phyloP scores from a whole-genome alignment of 306 rosid genomes.

The Trifolium dubium region DNA sequence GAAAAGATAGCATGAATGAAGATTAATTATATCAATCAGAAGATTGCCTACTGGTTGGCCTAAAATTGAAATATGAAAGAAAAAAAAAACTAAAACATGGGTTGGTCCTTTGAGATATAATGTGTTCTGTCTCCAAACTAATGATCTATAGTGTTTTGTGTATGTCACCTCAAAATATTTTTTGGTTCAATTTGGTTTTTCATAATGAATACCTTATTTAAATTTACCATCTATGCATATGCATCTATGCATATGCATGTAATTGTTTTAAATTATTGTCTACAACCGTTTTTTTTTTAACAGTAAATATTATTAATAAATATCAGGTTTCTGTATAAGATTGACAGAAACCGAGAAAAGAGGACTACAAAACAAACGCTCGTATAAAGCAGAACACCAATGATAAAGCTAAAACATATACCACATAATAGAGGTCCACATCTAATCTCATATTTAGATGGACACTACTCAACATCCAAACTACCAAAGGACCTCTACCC shows the following conservation, averaged over 20 bases:
- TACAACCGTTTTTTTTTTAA: too few relatives aligned
- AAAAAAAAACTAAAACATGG: background rate
- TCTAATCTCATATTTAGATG: too few relatives aligned
- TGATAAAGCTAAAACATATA: too few relatives aligned
- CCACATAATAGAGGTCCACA: too few relatives aligned
- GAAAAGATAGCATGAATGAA: constrained; percentile 16
- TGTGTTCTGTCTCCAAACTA: background rate
- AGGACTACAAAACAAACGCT: too few relatives aligned
- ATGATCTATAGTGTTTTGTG: background rate
- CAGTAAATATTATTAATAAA: too few relatives aligned
- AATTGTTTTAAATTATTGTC: too few relatives aligned
- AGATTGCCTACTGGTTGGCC: constrained; percentile 8
- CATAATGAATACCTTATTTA: background rate
- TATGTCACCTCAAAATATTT: background rate
- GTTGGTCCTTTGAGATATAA: background rate
- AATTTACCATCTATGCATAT: background rate
- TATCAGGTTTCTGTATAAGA: too few relatives aligned
- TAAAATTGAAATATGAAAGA: background rate
- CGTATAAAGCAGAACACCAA: too few relatives aligned
- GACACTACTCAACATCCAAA: too few relatives aligned
- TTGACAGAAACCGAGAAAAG: too few relatives aligned
- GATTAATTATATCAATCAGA: constrained; percentile 30
- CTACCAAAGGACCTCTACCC: too few relatives aligned
- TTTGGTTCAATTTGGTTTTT: background rate
- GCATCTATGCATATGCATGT: background rate